These are phyloP conservation scores for Protomyces inundatus DNA, from an alignment of 1,139 yeast genomes.

Conservation along the genomic window DNA sequence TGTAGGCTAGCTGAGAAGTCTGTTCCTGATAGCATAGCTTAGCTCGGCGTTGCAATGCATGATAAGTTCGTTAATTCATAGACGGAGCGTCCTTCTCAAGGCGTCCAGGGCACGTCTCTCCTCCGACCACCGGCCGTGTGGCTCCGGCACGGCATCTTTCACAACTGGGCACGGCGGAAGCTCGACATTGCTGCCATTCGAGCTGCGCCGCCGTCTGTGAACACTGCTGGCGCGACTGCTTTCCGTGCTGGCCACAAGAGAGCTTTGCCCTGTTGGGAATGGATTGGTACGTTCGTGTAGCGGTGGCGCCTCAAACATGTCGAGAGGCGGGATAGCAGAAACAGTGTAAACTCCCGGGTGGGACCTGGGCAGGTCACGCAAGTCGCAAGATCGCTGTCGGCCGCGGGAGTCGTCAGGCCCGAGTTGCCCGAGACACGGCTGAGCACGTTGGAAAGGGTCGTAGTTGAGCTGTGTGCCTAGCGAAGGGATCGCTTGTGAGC, in stretches of 20 bases:
- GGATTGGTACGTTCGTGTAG: too few relatives aligned
- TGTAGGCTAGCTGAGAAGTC: too few relatives aligned
- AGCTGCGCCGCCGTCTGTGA: not conserved
- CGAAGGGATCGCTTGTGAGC: too few relatives aligned
- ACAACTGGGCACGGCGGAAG: not conserved
- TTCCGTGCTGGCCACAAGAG: not conserved
- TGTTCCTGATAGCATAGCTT: not conserved
- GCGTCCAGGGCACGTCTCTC: constrained; percentile 14
- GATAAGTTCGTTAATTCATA: not conserved
- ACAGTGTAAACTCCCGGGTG: too few relatives aligned
- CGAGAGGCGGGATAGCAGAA: too few relatives aligned
- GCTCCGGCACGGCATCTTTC: constrained; percentile 11
- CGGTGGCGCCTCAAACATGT: too few relatives aligned
- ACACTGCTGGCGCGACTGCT: not conserved
- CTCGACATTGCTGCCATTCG: not conserved
- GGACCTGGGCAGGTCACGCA: too few relatives aligned
- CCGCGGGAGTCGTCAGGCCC: too few relatives aligned
- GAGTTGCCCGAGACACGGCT: too few relatives aligned
- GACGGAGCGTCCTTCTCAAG: not conserved
- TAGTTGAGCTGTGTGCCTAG: too few relatives aligned
- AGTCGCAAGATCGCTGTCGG: too few relatives aligned
- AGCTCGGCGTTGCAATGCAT: not conserved
- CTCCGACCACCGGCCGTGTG: constrained; percentile 14
- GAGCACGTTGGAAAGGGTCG: too few relatives aligned
- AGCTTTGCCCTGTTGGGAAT: not conserved